A percentile compares a stretch with the other conserved stretches of the same genome.
phyloP scores from a whole-genome alignment of 2,329 filamentous ascomycete genomes.

The Colletotrichum salicis region DNA sequence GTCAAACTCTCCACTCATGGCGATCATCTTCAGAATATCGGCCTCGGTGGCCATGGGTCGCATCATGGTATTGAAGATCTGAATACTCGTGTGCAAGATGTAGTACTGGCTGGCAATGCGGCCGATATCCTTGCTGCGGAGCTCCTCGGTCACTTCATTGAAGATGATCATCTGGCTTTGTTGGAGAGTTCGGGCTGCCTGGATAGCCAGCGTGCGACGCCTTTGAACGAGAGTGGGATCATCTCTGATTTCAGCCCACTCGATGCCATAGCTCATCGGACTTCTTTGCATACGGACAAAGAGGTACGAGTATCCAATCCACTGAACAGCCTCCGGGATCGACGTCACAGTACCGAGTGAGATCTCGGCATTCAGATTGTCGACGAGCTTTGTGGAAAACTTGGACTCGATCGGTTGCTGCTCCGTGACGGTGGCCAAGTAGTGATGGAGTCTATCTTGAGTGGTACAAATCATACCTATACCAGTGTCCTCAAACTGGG shows the following conservation, averaged over 20 bases:
- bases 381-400: slow-evolving; percentile 92
- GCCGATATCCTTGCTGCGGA: slow-evolving; percentile 93
- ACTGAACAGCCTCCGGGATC: slow-evolving; percentile 91
- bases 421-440: slow-evolving; percentile 90
- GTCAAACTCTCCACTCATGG: slow-evolving; percentile 97
- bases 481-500: slow-evolving; percentile 96
- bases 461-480: slow-evolving; percentile 99
- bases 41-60: slow-evolving; percentile 84
- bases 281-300: slow-evolving; percentile 97
- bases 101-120: slow-evolving; percentile 98
- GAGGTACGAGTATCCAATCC: slow-evolving; percentile 97
- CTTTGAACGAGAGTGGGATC: slow-evolving; percentile 89
- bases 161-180: slow-evolving; percentile 99
- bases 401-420: slow-evolving; percentile 98
- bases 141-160: slow-evolving; percentile 92
- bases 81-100: slow-evolving; percentile 90
- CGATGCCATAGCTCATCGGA: slow-evolving; percentile 91
- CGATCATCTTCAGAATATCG: slow-evolving; percentile 95
- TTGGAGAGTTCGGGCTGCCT: slow-evolving; percentile 87
- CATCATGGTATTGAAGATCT: slow-evolving; percentile 98
- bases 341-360: slow-evolving; percentile 94
- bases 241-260: slow-evolving; percentile 89
- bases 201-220: slow-evolving; percentile 84
- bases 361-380: slow-evolving; percentile 97
- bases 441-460: slow-evolving; percentile 91